Percentiles rank a stretch among this genome's conserved stretches.
These are phyloP conservation scores for Metschnikowia reukaufii DNA, from an alignment of 805 yeast species.

Conservation along the genomic window DNA sequence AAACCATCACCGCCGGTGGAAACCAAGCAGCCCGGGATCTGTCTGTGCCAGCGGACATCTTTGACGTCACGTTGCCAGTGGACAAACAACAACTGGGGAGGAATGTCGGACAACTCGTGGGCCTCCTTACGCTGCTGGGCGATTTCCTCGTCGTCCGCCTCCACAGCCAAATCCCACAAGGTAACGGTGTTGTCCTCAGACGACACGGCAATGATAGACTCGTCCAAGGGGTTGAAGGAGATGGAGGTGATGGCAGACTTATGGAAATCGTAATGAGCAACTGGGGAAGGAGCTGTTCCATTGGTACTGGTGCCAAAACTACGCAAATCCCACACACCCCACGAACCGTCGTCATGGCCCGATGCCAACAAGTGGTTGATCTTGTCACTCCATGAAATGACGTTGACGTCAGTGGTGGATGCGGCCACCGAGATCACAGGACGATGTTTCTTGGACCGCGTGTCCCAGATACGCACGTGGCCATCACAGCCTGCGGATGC, in stretches of 20 bases:
- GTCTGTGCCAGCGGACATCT: conserved; percentile 97
- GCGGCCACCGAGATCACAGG: conserved; percentile 87
- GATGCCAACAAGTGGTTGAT: conserved; percentile 86
- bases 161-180: conserved; percentile 97
- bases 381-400: conserved; percentile 91
- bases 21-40: conserved; percentile 92
- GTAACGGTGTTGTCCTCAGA: conserved; percentile 97
- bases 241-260: conserved; percentile 90
- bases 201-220: conserved; percentile 91
- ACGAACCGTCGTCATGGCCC: conserved; percentile 95
- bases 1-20: conserved; percentile 96
- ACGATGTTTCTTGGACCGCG: conserved; percentile 86
- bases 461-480: conserved; percentile 91
- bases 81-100: conserved; percentile 92
- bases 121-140: conserved; percentile 78
- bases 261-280: conserved; percentile 94
- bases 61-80: conserved; percentile 98
- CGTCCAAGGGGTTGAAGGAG: conserved; percentile 92
- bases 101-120: conserved; percentile 81
- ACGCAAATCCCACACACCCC: conserved; percentile 98
- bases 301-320: too few relatives aligned
- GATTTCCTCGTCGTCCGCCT: conserved; percentile 95
- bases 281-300: conserved; percentile 64
- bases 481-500: conserved; percentile 96
- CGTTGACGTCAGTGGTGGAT: conserved; percentile 82